Percentiles rank a stretch among this genome's conserved stretches.
phyloP scores from a whole-genome alignment of 2,329 filamentous ascomycete species.

The Fusarium sp. region DNA sequence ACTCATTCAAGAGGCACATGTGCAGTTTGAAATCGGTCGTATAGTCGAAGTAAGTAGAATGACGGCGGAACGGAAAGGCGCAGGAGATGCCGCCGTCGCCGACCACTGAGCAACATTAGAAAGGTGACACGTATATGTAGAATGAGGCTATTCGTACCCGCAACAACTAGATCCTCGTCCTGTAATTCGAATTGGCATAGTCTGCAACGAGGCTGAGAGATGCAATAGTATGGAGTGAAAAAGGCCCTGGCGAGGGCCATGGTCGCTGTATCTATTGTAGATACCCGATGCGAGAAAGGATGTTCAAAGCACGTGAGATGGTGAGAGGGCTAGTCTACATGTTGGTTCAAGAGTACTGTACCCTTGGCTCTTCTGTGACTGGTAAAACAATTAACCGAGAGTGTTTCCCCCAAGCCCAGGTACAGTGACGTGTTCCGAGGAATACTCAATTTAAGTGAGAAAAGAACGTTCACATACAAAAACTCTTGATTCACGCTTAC shows the following conservation, averaged over 20 bases:
- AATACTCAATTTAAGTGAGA: too few relatives aligned
- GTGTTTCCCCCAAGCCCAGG: too few relatives aligned
- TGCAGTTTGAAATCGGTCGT: conserved; percentile 5
- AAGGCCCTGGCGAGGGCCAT: not conserved
- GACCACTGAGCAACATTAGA: not conserved
- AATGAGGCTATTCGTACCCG: not conserved
- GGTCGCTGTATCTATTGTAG: not conserved
- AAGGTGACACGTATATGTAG: not conserved
- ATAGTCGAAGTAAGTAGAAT: conserved; percentile 4
- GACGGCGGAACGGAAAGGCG: conserved; percentile 5
- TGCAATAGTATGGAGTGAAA: not conserved
- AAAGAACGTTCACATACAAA: too few relatives aligned
- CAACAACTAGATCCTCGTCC: conserved; percentile 5
- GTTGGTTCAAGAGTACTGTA: too few relatives aligned
- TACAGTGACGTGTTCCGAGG: too few relatives aligned
- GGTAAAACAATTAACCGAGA: too few relatives aligned
- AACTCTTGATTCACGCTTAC: too few relatives aligned
- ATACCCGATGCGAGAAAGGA: not conserved
- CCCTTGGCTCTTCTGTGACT: too few relatives aligned
- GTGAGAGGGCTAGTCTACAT: too few relatives aligned
- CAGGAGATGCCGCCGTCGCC: conserved; percentile 3
- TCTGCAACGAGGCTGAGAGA: conserved; percentile 19
- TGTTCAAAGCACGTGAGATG: too few relatives aligned
- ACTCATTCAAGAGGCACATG: not conserved
- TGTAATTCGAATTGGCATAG: conserved; percentile 16